Percentiles rank a stretch among this genome's conserved stretches.
These are phyloP conservation scores for Tuber umbilicatum DNA, from an alignment of 495 filamentous ascomycete species.

Conservation along the genomic window DNA sequence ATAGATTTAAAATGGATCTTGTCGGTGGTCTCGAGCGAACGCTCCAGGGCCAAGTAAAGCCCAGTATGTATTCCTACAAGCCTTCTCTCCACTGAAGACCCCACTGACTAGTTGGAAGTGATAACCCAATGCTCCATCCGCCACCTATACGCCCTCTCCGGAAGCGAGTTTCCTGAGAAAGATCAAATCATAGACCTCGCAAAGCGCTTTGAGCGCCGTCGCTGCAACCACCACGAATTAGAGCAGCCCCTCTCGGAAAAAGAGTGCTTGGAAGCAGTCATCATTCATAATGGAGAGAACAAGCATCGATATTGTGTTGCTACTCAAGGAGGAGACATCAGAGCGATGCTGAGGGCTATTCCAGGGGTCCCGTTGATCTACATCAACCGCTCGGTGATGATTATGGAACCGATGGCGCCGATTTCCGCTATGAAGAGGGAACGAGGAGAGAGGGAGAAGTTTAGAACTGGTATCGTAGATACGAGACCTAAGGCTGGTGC, in stretches of 20 bases:
- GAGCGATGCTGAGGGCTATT: constrained; percentile 52
- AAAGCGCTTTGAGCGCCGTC: constrained; percentile 70
- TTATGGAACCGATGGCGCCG: constrained; percentile 78
- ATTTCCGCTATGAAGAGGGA: constrained; percentile 57
- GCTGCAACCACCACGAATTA: constrained; percentile 82
- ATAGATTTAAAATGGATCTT: constrained; percentile 73
- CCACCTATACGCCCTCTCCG: constrained; percentile 57
- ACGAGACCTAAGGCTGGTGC: constrained; percentile 45
- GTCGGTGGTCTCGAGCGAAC: constrained; percentile 63
- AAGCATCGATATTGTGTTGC: constrained; percentile 88
- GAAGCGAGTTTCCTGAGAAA: constrained; percentile 48
- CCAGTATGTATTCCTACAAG: constrained; percentile 51
- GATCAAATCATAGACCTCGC: constrained; percentile 58
- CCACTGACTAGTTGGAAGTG: constrained; percentile 44
- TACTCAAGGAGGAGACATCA: constrained; percentile 58
- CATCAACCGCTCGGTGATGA: constrained; percentile 78
- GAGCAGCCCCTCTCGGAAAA: constrained; percentile 65
- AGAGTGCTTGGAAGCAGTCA: constrained; percentile 70
- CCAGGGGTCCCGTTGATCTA: constrained; percentile 76
- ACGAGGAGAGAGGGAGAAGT: constrained; percentile 66
- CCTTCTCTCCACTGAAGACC: neutral
- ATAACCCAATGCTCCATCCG: constrained; percentile 63
- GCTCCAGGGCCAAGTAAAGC: constrained; percentile 75
- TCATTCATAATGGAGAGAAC: constrained; percentile 64
- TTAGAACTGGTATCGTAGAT: constrained; percentile 61